Base-by-base conservation (phyloP, 805 yeast genomes). In the Suhomyces sp. region DNA sequence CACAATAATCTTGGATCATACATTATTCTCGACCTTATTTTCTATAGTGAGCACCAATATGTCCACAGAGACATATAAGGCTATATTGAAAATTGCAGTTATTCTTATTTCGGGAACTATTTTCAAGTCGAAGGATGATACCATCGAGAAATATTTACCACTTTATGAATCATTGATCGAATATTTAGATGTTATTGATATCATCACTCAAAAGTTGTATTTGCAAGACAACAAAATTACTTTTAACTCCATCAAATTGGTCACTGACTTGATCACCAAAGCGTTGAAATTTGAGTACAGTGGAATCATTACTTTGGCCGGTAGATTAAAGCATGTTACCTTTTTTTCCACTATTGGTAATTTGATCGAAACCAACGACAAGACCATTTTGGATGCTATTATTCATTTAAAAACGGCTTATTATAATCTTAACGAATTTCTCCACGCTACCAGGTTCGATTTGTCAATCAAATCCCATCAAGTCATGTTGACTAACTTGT, bases 311-410 rank as follows among this genome's bases (percentile, higher is more conserved):
- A 60, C 70, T 8, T 57, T 74, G 28, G 61, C 72, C 5, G 70
- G 70, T 18, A 63, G 72, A 42, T 60, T 77, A 40, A 71, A 71
- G 45, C 70, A 65, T 41, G 69, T 66, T 7, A 69, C 68, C 13
- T 72, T 74, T 43, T 68, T 72, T 43, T 55, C 68, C 19, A 63
- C 71, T 18, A 48, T 73, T 19, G 71, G 66, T 6, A 64, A 58
- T 28, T 45, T 70, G 39, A 51, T 63, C 9, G 71, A 67, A 36
- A 63, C 69, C 10, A 61, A 62, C 7, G 72, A 68, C 43, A 46
- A 52, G 23, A 26, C 48, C 15, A 56, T 65, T 27, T 35, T 56
- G 19, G 63, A 58, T 23, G 53, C 61, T 12, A 56, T 65, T 13
- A 46, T 48, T 9, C 38, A 46, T 15, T 54, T 68, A 39, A 68